Percentiles rank a stretch among this genome's conserved stretches.
phyloP scores from a whole-genome alignment of 768 basidiomycete genomes.

The Amylocystis lapponica region DNA sequence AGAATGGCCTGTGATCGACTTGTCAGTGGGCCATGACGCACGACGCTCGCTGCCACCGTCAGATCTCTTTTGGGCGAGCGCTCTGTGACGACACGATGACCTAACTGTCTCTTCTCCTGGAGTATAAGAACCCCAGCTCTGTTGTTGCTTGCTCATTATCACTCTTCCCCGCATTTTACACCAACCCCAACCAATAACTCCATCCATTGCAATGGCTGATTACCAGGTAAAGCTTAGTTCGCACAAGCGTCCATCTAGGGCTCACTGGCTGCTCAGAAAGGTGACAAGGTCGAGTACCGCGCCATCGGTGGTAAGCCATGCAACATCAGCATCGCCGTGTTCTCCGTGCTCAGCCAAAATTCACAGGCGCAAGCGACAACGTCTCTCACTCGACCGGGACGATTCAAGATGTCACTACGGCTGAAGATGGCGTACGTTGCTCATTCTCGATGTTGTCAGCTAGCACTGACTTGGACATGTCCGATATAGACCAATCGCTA shows the following conservation, averaged over 20 bases:
- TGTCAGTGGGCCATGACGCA: too few relatives aligned
- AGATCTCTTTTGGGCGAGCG: too few relatives aligned
- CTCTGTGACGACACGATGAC: too few relatives aligned
- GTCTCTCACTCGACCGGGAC: constrained; percentile 33
- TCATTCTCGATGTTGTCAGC: not conserved
- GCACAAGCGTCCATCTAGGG: too few relatives aligned
- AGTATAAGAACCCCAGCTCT: not conserved
- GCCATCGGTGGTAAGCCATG: constrained; percentile 31
- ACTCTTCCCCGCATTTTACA: not conserved
- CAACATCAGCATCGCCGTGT: too few relatives aligned
- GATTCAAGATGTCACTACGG: constrained; percentile 27
- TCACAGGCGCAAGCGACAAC: constrained; percentile 25
- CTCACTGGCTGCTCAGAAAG: constrained; percentile 28
- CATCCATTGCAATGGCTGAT: too few relatives aligned
- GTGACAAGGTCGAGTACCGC: constrained; percentile 40
- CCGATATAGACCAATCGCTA: constrained; percentile 26
- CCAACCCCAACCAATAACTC: not conserved
- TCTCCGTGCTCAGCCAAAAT: not conserved
- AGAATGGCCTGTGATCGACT: too few relatives aligned
- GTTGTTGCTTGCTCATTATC: not conserved
- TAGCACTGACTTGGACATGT: not conserved
- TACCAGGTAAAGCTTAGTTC: constrained; percentile 6
- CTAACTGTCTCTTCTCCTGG: too few relatives aligned
- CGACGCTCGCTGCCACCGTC: too few relatives aligned
- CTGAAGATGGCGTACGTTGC: constrained; percentile 28